Evolutionary conservation across 2,329 filamentous ascomycete species (phyloP).

Genomic region (Verticillium zaregamsianum): DNA sequence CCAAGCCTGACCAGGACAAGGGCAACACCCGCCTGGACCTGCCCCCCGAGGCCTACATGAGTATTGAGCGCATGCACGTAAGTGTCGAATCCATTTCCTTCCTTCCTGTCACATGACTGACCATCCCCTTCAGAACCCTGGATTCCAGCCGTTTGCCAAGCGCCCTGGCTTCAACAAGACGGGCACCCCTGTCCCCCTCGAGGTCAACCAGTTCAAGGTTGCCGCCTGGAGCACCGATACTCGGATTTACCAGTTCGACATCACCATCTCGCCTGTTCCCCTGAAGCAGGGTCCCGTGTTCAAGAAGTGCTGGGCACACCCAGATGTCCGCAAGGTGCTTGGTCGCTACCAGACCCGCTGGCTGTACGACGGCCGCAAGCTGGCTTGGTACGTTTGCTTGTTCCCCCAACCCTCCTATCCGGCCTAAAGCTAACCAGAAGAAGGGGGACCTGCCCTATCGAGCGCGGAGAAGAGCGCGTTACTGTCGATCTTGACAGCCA

Average conservation of each 20-base stretch:
- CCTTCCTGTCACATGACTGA: constrained; percentile 10
- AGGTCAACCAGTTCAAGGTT: constrained; percentile 75
- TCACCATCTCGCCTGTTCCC: constrained; percentile 59
- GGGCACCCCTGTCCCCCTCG: constrained; percentile 50
- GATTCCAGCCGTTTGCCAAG: constrained; percentile 27
- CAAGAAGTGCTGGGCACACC: constrained; percentile 72
- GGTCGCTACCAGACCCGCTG: constrained; percentile 45
- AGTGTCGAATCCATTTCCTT: constrained; percentile 10
- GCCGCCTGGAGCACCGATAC: constrained; percentile 48
- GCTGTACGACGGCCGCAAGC: constrained; percentile 78
- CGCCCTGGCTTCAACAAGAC: constrained; percentile 55
- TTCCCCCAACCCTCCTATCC: background rate
- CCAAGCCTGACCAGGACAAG: constrained; percentile 20
- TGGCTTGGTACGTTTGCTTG: constrained; percentile 67
- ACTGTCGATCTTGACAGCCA: constrained; percentile 71
- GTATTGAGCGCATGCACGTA: constrained; percentile 19
- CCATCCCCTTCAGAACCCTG: constrained; percentile 13
- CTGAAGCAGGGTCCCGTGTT: constrained; percentile 62
- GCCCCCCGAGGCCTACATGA: constrained; percentile 51
- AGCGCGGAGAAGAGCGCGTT: constrained; percentile 48
- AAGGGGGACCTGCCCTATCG: constrained; percentile 34
- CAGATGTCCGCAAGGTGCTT: constrained; percentile 52
- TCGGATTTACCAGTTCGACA: constrained; percentile 80
- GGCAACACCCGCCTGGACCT: constrained; percentile 50
- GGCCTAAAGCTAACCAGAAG: constrained; percentile 8